These are phyloP conservation scores for Candida manassasensis DNA, from an alignment of 805 yeast species.

Conservation along the genomic window DNA sequence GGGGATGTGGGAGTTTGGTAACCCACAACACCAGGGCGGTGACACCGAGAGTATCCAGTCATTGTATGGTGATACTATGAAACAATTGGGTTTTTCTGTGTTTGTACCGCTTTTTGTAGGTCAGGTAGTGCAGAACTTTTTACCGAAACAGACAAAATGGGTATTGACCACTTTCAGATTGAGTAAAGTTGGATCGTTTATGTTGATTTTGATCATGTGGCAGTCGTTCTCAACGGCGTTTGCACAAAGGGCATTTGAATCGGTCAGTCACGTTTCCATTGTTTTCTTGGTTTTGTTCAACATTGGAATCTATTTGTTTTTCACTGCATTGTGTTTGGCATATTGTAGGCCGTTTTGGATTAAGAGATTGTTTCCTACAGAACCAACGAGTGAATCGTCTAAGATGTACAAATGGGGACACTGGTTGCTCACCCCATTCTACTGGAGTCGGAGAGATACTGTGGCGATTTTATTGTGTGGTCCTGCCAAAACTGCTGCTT, in stretches of 20 bases:
- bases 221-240: constrained; percentile 84
- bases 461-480: constrained; percentile 83
- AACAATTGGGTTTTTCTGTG: constrained; percentile 78
- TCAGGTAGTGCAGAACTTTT: constrained; percentile 68
- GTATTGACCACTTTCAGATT: constrained; percentile 52
- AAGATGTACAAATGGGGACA: constrained; percentile 42
- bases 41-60: constrained; percentile 45
- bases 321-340: constrained; percentile 59
- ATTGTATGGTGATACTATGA: constrained; percentile 75
- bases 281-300: constrained; percentile 80
- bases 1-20: constrained; percentile 69
- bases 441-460: constrained; percentile 66
- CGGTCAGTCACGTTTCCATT: constrained; percentile 62
- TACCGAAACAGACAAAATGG: constrained; percentile 64
- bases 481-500: constrained; percentile 89
- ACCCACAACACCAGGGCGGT: constrained; percentile 55
- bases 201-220: constrained; percentile 74
- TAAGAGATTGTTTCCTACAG: constrained; percentile 32
- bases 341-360: constrained; percentile 60
- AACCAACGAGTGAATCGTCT: constrained; percentile 46
- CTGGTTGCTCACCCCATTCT: constrained; percentile 54
- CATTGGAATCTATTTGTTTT: constrained; percentile 71
- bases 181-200: constrained; percentile 72
- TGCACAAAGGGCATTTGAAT: constrained; percentile 70
- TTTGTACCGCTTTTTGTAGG: constrained; percentile 88